These are phyloP conservation scores for Cercis canadensis DNA, from an alignment of 306 rosid genomes.

Conservation along the genomic window DNA sequence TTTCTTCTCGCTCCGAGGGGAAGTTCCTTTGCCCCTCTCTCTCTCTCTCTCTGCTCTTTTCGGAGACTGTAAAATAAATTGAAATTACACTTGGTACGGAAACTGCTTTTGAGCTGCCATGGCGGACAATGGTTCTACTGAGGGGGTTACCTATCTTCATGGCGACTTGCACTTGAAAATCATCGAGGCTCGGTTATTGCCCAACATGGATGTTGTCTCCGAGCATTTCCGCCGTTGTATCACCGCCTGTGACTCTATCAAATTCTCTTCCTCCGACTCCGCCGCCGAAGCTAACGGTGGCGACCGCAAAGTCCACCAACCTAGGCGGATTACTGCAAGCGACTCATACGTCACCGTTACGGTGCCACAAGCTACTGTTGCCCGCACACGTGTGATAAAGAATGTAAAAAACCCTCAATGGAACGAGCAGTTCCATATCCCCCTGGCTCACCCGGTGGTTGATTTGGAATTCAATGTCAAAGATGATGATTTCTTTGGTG, in stretches of 20 bases:
- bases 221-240: constrained; percentile 81
- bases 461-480: constrained; percentile 76
- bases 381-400: constrained; percentile 85
- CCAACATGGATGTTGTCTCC: constrained; percentile 86
- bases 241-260: constrained; percentile 74
- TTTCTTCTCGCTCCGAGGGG: too few relatives aligned
- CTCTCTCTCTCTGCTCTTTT: background rate
- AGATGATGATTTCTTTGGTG: constrained; percentile 81
- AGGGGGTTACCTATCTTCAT: constrained; percentile 57
- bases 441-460: constrained; percentile 70
- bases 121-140: constrained; percentile 50
- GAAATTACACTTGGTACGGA: constrained; percentile 15
- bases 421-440: constrained; percentile 72
- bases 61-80: too few relatives aligned
- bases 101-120: constrained; percentile 33
- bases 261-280: constrained; percentile 36
- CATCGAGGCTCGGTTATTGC: constrained; percentile 62
- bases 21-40: background rate
- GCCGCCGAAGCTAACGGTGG: background rate
- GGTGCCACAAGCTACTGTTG: constrained; percentile 84
- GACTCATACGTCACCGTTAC: constrained; percentile 79
- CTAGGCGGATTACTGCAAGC: constrained; percentile 58
- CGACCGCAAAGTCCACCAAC: constrained; percentile 14
- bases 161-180: constrained; percentile 84
- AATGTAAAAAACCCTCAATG: constrained; percentile 69